Percentiles rank a stretch among this genome's conserved stretches.
phyloP scores from a whole-genome alignment of 2,329 filamentous ascomycete species.

The Colletotrichum echinochloae region DNA sequence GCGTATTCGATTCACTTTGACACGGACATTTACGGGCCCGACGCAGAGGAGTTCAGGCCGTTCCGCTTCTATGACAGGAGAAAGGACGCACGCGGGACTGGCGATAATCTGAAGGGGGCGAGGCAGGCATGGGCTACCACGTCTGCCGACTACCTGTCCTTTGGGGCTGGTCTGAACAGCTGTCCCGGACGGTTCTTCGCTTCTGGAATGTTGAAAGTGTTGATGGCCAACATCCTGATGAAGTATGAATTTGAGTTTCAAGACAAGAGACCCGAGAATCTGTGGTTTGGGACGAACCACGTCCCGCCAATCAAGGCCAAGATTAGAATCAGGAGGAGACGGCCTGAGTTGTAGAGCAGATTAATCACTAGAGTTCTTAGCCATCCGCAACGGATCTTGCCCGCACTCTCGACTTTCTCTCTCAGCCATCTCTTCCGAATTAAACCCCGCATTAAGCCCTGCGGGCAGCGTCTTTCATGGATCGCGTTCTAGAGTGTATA shows the following conservation, averaged over 20 bases:
- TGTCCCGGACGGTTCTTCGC: conserved; percentile 21
- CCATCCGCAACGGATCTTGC: too few relatives aligned
- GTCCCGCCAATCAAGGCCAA: conserved; percentile 17
- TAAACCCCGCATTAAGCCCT: too few relatives aligned
- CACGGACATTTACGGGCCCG: conserved; percentile 41
- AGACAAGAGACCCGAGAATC: conserved; percentile 15
- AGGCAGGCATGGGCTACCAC: conserved; percentile 50
- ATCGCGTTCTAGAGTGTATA: too few relatives aligned
- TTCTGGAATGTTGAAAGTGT: conserved; percentile 8
- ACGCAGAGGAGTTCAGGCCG: conserved; percentile 45
- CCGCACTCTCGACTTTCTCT: too few relatives aligned
- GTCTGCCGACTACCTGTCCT: conserved; percentile 48
- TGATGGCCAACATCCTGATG: conserved; percentile 9
- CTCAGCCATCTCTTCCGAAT: too few relatives aligned
- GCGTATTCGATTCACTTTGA: conserved; percentile 48
- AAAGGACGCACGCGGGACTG: conserved; percentile 39
- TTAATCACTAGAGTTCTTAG: too few relatives aligned
- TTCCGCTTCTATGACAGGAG: conserved; percentile 46
- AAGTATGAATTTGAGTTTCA: conserved; percentile 21
- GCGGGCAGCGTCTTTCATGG: too few relatives aligned
- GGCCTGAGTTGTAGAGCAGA: background rate
- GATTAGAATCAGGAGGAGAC: conserved; percentile 16
- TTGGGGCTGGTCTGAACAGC: conserved; percentile 45
- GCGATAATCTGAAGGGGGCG: conserved; percentile 44
- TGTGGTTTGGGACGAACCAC: conserved; percentile 21